Evolutionary conservation across 192 early-diverging fungal genomes (phyloP).

Genomic region (Gaertneriomyces sp.): DNA sequence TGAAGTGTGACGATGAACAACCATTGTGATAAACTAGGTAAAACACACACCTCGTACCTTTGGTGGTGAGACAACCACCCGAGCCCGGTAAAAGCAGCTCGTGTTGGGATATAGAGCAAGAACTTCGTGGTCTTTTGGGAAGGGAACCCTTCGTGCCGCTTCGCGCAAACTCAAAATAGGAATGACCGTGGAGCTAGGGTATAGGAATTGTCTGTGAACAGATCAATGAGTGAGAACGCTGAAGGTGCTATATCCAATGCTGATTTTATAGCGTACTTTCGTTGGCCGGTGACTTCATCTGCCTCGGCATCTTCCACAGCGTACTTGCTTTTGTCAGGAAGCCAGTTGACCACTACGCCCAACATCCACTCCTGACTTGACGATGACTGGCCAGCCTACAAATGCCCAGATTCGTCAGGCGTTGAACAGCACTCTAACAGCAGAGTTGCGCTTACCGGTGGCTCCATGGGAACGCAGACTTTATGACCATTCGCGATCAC

Average conservation of each 20-base stretch:
- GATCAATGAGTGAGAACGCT: slow-evolving; percentile 5
- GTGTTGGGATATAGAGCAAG: slow-evolving; percentile 44
- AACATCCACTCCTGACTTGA: slow-evolving; percentile 40
- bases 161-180: slow-evolving; percentile 31
- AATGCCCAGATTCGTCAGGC: slow-evolving; percentile 1
- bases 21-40: background rate
- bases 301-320: slow-evolving; percentile 48
- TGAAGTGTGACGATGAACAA: slow-evolving; percentile 1
- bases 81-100: slow-evolving; percentile 48
- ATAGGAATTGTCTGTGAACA: slow-evolving; percentile 28
- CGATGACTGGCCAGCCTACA: slow-evolving; percentile 31
- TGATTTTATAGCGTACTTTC: slow-evolving; percentile 24
- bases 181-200: slow-evolving; percentile 23
- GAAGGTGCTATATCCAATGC: background rate
- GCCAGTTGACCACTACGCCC: slow-evolving; percentile 31
- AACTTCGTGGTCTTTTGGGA: slow-evolving; percentile 36
- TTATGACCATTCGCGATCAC: background rate
- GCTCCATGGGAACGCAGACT: background rate
- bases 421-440: background rate
- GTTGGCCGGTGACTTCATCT: slow-evolving; percentile 31
- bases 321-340: slow-evolving; percentile 41
- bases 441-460: slow-evolving; percentile 5
- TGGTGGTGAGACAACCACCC: slow-evolving; percentile 29
- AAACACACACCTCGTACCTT: slow-evolving; percentile 26
- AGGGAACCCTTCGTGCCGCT: slow-evolving; percentile 22